These are phyloP conservation scores for Suhomyces canberraensis DNA, from an alignment of 805 yeast genomes.

Conservation along the genomic window DNA sequence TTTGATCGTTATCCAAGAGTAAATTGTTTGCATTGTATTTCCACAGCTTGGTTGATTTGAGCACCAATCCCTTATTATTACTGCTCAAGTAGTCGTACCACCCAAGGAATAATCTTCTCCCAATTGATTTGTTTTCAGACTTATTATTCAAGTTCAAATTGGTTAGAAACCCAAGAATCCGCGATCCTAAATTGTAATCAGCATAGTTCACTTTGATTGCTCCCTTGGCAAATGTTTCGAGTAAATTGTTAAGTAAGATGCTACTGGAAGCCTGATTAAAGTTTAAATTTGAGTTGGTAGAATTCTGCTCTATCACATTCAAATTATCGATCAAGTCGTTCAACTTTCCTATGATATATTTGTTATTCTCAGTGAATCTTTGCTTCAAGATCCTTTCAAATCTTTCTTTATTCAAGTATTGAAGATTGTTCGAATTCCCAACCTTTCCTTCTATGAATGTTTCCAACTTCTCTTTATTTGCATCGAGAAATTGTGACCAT, in stretches of 20 bases:
- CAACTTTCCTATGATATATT: slow-evolving; percentile 20
- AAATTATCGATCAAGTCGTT: slow-evolving; percentile 25
- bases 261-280: slow-evolving; percentile 15
- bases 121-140: slow-evolving; percentile 14
- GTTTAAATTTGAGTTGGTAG: slow-evolving; percentile 5
- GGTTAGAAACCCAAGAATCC: slow-evolving; percentile 41
- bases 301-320: slow-evolving; percentile 9
- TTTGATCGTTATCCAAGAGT: slow-evolving; percentile 29
- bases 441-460: slow-evolving; percentile 12
- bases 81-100: slow-evolving; percentile 37
- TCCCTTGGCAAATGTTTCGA: slow-evolving; percentile 32
- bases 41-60: slow-evolving; percentile 16
- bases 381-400: slow-evolving; percentile 21
- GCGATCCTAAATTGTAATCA: slow-evolving; percentile 34
- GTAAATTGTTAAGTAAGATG: slow-evolving; percentile 25
- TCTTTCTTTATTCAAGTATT: slow-evolving; percentile 17
- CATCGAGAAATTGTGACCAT: slow-evolving; percentile 25
- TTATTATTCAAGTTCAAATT: slow-evolving; percentile 7
- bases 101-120: slow-evolving; percentile 31
- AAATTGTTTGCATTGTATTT: slow-evolving; percentile 39
- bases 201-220: slow-evolving; percentile 39
- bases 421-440: slow-evolving; percentile 4
- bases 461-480: slow-evolving; percentile 18
- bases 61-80: slow-evolving; percentile 5
- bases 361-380: slow-evolving; percentile 21